These are phyloP conservation scores for Backusella parvicylindrica DNA, from an alignment of 192 early-diverging fungal species.

Conservation along the genomic window DNA sequence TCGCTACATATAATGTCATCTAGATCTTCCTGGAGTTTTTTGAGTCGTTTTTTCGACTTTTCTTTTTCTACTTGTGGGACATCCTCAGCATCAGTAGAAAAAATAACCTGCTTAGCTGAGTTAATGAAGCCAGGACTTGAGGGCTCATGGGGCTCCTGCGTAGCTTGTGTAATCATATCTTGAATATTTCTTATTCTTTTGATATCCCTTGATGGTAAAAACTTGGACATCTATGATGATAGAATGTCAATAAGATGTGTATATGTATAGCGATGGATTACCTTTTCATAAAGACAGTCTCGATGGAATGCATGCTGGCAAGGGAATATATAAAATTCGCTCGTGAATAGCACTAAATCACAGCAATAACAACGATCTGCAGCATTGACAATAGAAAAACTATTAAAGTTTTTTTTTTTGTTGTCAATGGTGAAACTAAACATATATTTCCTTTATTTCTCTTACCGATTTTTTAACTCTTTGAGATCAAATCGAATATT, in stretches of 20 bases:
- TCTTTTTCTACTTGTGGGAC: conserved; percentile 23
- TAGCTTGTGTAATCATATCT: background rate
- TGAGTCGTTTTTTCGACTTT: conserved; percentile 38
- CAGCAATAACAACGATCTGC: conserved; percentile 81
- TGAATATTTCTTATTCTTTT: conserved; percentile 1
- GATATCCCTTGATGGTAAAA: conserved; percentile 10
- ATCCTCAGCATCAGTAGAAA: conserved; percentile 23
- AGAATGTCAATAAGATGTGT: background rate
- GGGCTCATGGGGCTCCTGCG: conserved; percentile 3
- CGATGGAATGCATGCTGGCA: conserved; percentile 95
- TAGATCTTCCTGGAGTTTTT: conserved; percentile 59
- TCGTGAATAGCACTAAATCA: conserved; percentile 70
- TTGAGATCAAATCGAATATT: conserved; percentile 89
- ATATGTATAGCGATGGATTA: conserved; percentile 25
- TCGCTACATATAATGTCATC: conserved; percentile 79
- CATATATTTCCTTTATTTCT: background rate
- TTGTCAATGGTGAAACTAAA: background rate
- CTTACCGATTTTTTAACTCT: conserved; percentile 61
- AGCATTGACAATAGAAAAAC: conserved; percentile 63
- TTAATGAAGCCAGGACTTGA: conserved; percentile 13
- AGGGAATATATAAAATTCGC: conserved; percentile 93
- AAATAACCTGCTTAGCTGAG: conserved; percentile 46
- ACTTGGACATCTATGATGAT: background rate
- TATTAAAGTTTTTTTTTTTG: no score
- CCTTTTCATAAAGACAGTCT: conserved; percentile 81